A percentile compares a stretch with the other conserved stretches of the same genome.
Conservation (phyloP, 2,329 filamentous ascomycete genomes). For the Exserohilum rostratum region DNA sequence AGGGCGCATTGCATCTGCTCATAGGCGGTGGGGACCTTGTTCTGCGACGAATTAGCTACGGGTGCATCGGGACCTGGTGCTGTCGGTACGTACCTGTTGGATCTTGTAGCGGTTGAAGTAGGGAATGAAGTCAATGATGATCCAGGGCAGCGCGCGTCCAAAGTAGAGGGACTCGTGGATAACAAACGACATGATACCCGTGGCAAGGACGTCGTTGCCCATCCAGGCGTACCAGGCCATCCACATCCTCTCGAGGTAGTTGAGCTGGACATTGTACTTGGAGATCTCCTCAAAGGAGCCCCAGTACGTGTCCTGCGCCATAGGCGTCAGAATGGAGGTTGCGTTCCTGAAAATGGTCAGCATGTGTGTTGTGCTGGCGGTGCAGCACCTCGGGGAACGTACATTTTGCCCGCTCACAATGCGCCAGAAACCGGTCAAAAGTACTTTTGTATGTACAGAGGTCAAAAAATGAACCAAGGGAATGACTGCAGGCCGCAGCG, state of each 20-base stretch:
- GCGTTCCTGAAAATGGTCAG: conserved; percentile 45
- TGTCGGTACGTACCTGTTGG: conserved; percentile 69
- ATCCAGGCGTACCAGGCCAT: conserved; percentile 96
- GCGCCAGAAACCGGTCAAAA: conserved; percentile 12
- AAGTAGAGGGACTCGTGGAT: conserved; percentile 98
- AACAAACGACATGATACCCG: conserved; percentile 94
- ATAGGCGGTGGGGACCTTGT: conserved; percentile 87
- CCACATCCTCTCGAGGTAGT: conserved; percentile 87
- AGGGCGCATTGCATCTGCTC: conserved; percentile 95
- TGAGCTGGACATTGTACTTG: conserved; percentile 82
- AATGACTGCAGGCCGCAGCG: conserved; percentile 22
- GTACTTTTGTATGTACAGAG: not conserved
- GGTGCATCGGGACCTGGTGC: not conserved
- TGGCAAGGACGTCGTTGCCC: conserved; percentile 96
- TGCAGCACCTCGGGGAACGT: conserved; percentile 17
- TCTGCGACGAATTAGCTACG: conserved; percentile 48
- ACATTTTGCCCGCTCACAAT: conserved; percentile 32
- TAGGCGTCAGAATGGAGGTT: conserved; percentile 42
- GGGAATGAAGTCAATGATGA: conserved; percentile 86
- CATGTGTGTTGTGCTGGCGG: conserved; percentile 13
- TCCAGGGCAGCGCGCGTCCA: conserved; percentile 86
- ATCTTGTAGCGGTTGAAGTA: conserved; percentile 95
- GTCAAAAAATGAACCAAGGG: conserved; percentile 10
- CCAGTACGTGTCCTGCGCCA: conserved; percentile 66
- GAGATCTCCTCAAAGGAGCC: conserved; percentile 69